Evolutionary conservation across 345 rosid species (phyloP), one percentile per base, ranked within the genome.

Genomic region (Citrus unshiu): DNA sequence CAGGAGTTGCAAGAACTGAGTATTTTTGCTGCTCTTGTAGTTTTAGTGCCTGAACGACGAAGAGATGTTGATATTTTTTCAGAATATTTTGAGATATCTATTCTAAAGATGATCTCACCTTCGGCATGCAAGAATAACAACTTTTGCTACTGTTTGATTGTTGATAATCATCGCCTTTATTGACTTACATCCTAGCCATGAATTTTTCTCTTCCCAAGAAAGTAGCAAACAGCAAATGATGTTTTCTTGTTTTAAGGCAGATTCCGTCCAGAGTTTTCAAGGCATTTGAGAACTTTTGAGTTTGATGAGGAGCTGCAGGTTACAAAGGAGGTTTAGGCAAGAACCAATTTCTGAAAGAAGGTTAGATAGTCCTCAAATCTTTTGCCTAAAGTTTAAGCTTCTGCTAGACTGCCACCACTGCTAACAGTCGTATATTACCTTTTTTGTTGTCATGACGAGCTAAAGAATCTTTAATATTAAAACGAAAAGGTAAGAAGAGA

Each of bases 341-440:
- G 66, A 73, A 72, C 73, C 32, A 72, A 65, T 80, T 68, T 35
- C 57, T 12, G 46, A 34, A n/a, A 66, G 65, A 19, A 37, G 16
- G 49, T 76, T 32, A 4, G 19, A 24, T 25, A 61, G 24, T 51
- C 18, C 56, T 66, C 35, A 6, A 35, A 76, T 59, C 37, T 56
- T 39, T 21, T n/a, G 57, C 78, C 54, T 72, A 75, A 37, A 43
- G 32, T 57, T 40, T 37, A 60, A 72, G 82, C 78, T 78, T 84
- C 80, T 77, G 49, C 49, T 66, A 37, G 70, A 66, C 14, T 66
- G 46, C 81, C 81, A 78, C 57, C 78, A 61, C 74, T 72, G 73
- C 80, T 76, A 79, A 46, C 75, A 71, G 82, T 79, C 80, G 59
- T 65, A 72, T 32, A 24, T 34, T 19, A 61, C 43, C 82, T 77